Evolutionary conservation across 176 grass and related monocot genomes (phyloP).

Genomic region (Phyllostachys edulis): DNA sequence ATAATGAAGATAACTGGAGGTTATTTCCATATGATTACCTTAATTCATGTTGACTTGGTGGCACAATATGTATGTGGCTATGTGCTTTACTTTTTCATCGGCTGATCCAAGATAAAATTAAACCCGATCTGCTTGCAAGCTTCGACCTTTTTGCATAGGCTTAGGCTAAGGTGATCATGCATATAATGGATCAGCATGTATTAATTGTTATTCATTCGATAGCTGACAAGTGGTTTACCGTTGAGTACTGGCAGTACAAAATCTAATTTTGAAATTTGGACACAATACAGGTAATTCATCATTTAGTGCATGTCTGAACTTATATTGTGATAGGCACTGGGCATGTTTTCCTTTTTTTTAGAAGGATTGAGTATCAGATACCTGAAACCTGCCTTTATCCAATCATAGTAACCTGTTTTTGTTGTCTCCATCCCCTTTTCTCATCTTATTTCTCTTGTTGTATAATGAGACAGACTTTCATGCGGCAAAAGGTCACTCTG

Average conservation of each 20-base stretch:
- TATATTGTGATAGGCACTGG: not conserved
- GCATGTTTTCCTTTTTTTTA: not conserved
- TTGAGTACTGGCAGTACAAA: not conserved
- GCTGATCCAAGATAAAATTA: not conserved
- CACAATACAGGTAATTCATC: constrained; percentile 3
- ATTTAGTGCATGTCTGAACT: not conserved
- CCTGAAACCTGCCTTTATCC: constrained; percentile 9
- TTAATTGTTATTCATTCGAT: not conserved
- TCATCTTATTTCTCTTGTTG: constrained; percentile 51
- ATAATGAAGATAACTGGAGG: constrained; percentile 10
- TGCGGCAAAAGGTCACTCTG: constrained; percentile 92
- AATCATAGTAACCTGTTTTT: not conserved
- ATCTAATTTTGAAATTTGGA: constrained; percentile 17
- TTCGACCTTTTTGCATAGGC: not conserved
- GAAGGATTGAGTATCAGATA: not conserved
- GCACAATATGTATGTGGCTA: not conserved
- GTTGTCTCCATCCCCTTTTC: not conserved
- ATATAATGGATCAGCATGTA: not conserved
- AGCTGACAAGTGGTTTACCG: not conserved
- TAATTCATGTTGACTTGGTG: not conserved
- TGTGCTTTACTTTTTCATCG: not conserved
- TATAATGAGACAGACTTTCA: constrained; percentile 85
- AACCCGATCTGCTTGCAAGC: not conserved
- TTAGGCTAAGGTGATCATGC: constrained; percentile 16
- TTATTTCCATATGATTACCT: not conserved